Conservation (phyloP, 208 protist genomes). For the Trypanosoma theileri region DNA sequence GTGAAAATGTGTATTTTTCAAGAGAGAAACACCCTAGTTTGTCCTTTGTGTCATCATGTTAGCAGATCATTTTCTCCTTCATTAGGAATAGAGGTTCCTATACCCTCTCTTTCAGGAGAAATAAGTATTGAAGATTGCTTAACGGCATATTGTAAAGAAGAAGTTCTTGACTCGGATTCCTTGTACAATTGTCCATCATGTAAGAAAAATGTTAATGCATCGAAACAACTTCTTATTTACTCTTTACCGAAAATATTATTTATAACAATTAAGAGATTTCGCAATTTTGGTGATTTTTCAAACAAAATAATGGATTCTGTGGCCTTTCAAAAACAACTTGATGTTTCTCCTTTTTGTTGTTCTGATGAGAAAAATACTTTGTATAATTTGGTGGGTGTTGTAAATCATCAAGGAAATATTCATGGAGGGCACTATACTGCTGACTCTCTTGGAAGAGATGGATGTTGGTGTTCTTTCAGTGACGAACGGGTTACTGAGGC, state of each 20-base stretch:
- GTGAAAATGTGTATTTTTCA: constrained; percentile 84
- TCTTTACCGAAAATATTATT: constrained; percentile 75
- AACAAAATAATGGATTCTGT: constrained; percentile 71
- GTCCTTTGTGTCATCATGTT: constrained; percentile 56
- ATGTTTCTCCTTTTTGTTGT: constrained; percentile 73
- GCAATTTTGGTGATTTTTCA: constrained; percentile 68
- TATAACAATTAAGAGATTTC: constrained; percentile 88
- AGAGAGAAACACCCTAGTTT: constrained; percentile 69
- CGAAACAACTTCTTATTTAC: constrained; percentile 80
- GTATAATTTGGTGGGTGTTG: constrained; percentile 82
- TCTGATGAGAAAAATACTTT: constrained; percentile 39
- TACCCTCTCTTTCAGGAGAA: constrained; percentile 29
- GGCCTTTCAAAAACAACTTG: constrained; percentile 62
- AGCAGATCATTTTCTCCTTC: constrained; percentile 62
- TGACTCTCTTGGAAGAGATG: constrained; percentile 52
- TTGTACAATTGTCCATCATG: constrained; percentile 72
- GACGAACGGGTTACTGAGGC: constrained; percentile 64
- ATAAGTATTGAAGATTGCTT: constrained; percentile 79
- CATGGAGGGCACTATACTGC: constrained; percentile 93
- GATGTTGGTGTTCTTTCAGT: constrained; percentile 82
- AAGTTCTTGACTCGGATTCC: constrained; percentile 64
- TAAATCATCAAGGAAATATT: constrained; percentile 91
- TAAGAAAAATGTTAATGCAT: constrained; percentile 62
- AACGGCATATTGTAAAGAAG: constrained; percentile 65
- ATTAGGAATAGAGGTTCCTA: constrained; percentile 76